Base-by-base conservation (phyloP, 2,329 filamentous ascomycete genomes). In the Phaeosphaeriaceae sp. region DNA sequence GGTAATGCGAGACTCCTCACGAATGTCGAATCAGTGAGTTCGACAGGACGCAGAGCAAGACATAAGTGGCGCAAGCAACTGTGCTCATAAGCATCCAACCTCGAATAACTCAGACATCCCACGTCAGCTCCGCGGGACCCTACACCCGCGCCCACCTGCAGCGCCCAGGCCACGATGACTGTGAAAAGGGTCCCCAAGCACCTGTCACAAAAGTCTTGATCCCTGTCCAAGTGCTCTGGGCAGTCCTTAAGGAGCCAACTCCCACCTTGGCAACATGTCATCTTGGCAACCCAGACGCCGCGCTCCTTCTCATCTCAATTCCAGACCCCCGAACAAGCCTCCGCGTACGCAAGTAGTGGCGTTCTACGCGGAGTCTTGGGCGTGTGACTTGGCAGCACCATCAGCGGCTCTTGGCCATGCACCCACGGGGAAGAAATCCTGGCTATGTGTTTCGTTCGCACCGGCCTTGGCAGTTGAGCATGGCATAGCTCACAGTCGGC, bases 331-430 rank as follows among this genome's bases (percentile, higher is more conserved):
- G 33, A 20, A 33, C 22, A 45, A n/a, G 46, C 45, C 59, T 59
- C 55, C 50, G 58, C 57, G 54, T 53, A 54, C 61, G 58, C 31
- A 59, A 51, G 9, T 40, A 55, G 48, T 52, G 57, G 58, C 53
- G 54, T 48, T 60, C 22, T 49, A 36, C 52, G 47, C 50, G 58
- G 58, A 48, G 54, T 48, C 57, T 54, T 60, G 53, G 53, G 48
- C 59, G 70, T 71, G 52, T 69, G 68, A 71, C 70, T 72, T 73
- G 70, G 69, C 68, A 15, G 31, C 58, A 44, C 51, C 31, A 48
- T 51, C 47, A 49, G 36, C 33, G 47, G 46, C 17, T 48, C 68
- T 70, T 72, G 68, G 69, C 69, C 51, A 47, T 58, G 58, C 61
- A 58, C 44, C 54, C 50, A 54, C 54, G 62, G 61, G 51, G 45